A percentile compares a stretch with the other conserved stretches of the same genome.
These are phyloP conservation scores for Hirschfeldia incana DNA, from an alignment of 345 rosid species.

Conservation along the genomic window DNA sequence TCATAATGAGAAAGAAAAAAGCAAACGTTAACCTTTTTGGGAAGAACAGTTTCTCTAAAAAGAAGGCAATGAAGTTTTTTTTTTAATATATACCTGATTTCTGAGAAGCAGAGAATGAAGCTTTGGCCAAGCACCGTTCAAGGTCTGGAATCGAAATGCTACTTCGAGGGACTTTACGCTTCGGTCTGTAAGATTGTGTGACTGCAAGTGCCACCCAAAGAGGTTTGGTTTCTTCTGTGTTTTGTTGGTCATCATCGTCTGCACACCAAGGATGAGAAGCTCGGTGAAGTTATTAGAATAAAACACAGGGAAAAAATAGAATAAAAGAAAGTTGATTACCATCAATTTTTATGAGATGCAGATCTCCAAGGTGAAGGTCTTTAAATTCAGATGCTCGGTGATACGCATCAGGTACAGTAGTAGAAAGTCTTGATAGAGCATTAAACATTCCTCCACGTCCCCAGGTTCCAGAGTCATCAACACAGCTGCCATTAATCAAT, in stretches of 20 bases:
- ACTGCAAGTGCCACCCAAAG: slow-evolving; percentile 81
- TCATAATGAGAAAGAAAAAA: not conserved
- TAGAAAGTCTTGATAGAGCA: slow-evolving; percentile 62
- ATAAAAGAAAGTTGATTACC: slow-evolving; percentile 40
- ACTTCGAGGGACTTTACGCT: slow-evolving; percentile 72
- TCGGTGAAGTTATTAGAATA: not conserved
- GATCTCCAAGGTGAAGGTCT: slow-evolving; percentile 87
- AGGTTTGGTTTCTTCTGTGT: slow-evolving; percentile 30
- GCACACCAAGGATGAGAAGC: slow-evolving; percentile 1
- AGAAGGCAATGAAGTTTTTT: slow-evolving; percentile 5
- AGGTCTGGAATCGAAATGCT: slow-evolving; percentile 65
- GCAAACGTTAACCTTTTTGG: slow-evolving; percentile 1
- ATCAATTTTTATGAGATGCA: slow-evolving; percentile 65
- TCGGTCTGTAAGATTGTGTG: slow-evolving; percentile 70
- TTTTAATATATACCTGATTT: slow-evolving; percentile 57
- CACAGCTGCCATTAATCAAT: slow-evolving; percentile 53
- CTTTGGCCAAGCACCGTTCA: slow-evolving; percentile 76
- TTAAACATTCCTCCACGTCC: slow-evolving; percentile 90
- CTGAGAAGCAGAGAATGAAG: slow-evolving; percentile 63
- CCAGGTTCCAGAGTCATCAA: slow-evolving; percentile 90
- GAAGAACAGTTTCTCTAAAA: not conserved
- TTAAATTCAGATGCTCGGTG: slow-evolving; percentile 58
- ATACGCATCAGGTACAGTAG: slow-evolving; percentile 56
- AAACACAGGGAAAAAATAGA: not conserved
- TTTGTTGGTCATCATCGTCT: slow-evolving; percentile 48